Evolutionary conservation across 345 rosid genomes (phyloP), one percentile per base, ranked within the genome.

Genomic region (Bruguiera sexangula): DNA sequence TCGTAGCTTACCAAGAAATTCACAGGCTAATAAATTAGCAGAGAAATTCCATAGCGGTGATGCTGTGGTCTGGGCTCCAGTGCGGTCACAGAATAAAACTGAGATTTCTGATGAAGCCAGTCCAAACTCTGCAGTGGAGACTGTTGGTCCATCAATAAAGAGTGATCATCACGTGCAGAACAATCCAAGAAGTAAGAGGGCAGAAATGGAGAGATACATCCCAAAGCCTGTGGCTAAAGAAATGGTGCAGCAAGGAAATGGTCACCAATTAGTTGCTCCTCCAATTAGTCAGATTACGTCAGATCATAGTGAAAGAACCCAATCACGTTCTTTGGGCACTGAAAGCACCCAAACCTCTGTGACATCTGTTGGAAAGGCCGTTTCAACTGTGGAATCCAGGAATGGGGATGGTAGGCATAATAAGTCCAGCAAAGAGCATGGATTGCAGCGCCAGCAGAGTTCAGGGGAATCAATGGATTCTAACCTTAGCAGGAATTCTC

Each of bases 211-310:
- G 86, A 89, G 96, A 72, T 90, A 92, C 43, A 73, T 90, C 52
- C 88, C 97, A 8, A 96, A 92, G 81, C 94, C 95, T 73, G 87
- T 83, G 63, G 95, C 90, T 68, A 92, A 96, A 79, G 98, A 90
- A 86, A 81, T 83, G 87, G 82, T 91, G 62, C 87, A 85, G 77
- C 92, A 86, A 75, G 90, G 78, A 57, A 75, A 76, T 67, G 70
- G 65, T 79, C 85, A 83, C 69, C 89, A 79, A 59, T 69, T 66
- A 50, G 63, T 46, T 34, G 75, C 71, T 77, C 73, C 85, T 76
- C 65, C 75, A 37, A 76, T 67, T 37, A 74, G 76, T 78, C 78
- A 75, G 70, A 67, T 62, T 57, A 21, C 26, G n/a, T 57, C 75
- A 22, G 76, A 80, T 69, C 87, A 74, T 52, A 73, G 58, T 61